Evolutionary conservation across 495 filamentous ascomycete species (phyloP), one percentile per base, ranked within the genome.

Genomic region (Recurvomyces mirabilis): DNA sequence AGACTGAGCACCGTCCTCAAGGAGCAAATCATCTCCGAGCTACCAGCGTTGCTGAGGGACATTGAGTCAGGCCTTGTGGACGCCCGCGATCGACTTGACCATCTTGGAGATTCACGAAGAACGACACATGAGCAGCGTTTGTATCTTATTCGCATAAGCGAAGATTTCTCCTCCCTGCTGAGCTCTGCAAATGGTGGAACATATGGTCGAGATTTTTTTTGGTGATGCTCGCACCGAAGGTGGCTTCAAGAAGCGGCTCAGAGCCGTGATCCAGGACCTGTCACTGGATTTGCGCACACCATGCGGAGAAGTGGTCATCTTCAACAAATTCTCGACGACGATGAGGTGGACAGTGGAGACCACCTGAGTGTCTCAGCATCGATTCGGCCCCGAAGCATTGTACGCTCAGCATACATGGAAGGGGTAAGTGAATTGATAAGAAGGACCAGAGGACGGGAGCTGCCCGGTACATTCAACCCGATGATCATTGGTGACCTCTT

Each of bases 1-100:
- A 64, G 73, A 9, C 62, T 85, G 1, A 79, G 76, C 57, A 65
- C 63, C 1, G 51, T 83, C 1, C 65, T 85, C 0, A 59, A 73
- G 1, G 50, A 51, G 0, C 75, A 82, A 23, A 79, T 84, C 37
- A 55, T 61, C 0, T 23, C 50, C 1, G 68, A 79, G 42, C 67
- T 85, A 3, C 80, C 79, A 0, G 66, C 60, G 11, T 45, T 87
- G 18, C 64, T 79, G 13, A 38, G 57, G 0, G 77, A 83, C 23
- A 75, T 82, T 10, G 55, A 73, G 19, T 38, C 33, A 0, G 69
- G 66, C 18, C 46, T 61, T 18, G 47, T 48, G 7, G 55, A 52
- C 1, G 68, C 66, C 38, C 32, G 53, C 3, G 25, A 10, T 3
- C 49, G 53, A 18, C 58, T 81, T 0, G 43, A 51, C 5, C 60